Conservation (phyloP, 305 asterid genomes). For the Euphrasia arctica region DNA sequence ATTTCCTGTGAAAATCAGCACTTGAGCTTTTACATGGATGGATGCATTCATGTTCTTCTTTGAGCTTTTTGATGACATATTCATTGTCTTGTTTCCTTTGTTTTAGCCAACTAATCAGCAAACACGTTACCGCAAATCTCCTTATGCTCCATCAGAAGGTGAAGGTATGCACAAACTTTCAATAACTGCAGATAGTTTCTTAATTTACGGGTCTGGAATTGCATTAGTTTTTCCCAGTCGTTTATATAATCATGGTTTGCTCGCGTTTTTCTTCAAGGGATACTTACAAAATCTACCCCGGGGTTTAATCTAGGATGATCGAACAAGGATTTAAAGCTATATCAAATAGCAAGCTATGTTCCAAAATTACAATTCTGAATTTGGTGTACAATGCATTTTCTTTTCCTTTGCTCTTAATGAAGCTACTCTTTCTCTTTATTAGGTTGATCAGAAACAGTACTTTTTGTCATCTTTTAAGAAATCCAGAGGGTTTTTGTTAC, state of each 20-base stretch:
- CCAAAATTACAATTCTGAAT: too few relatives aligned
- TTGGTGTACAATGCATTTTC: too few relatives aligned
- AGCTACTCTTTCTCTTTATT: too few relatives aligned
- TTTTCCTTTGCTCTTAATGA: too few relatives aligned
- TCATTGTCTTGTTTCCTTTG: slow-evolving; percentile 24
- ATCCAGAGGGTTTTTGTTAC: background rate
- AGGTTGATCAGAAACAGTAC: too few relatives aligned
- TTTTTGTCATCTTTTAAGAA: too few relatives aligned
- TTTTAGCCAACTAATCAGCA: slow-evolving; percentile 91
- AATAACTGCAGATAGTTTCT: background rate
- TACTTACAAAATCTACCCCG: too few relatives aligned
- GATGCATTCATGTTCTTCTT: slow-evolving; percentile 10
- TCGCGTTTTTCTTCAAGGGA: too few relatives aligned
- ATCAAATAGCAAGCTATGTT: too few relatives aligned
- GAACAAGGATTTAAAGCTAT: too few relatives aligned
- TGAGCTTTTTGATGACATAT: slow-evolving; percentile 23
- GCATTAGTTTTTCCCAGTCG: background rate
- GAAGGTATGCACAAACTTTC: slow-evolving; percentile 56
- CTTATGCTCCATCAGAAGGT: slow-evolving; percentile 85
- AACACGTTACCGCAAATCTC: slow-evolving; percentile 93
- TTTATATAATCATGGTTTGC: too few relatives aligned
- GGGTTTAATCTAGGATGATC: too few relatives aligned
- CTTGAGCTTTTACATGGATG: background rate
- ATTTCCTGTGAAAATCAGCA: background rate
- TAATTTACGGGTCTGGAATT: slow-evolving; percentile 6